Evolutionary conservation across 2,329 filamentous ascomycete genomes (phyloP).

Genomic region (Blumeria graminis): DNA sequence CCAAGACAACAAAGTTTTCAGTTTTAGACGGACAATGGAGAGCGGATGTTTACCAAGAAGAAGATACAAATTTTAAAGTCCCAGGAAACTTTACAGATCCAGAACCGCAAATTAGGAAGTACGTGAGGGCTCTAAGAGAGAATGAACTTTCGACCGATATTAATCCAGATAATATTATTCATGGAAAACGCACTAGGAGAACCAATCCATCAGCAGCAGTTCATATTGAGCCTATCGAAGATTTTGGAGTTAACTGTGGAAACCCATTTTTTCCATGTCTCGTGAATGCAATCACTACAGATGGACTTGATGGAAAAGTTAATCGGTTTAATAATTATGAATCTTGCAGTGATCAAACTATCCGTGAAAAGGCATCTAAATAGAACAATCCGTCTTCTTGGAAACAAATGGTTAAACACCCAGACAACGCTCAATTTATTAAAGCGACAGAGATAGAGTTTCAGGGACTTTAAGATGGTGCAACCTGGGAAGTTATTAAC

Average conservation of each 20-base stretch:
- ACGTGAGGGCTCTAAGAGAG: not conserved
- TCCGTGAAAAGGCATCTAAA: not conserved
- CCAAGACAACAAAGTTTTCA: not conserved
- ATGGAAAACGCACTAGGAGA: not conserved
- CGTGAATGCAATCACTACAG: not conserved
- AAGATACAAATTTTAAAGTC: not conserved
- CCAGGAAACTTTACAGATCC: not conserved
- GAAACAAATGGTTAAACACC: not conserved
- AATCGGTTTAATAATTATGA: not conserved
- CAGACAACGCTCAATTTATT: not conserved
- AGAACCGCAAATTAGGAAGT: no score
- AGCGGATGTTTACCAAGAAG: not conserved
- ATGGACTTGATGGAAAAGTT: not conserved
- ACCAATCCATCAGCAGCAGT: not conserved
- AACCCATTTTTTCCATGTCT: not conserved
- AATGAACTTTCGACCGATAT: not conserved
- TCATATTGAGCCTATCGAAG: not conserved
- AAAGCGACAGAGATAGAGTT: not conserved
- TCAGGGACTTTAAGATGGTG: not conserved
- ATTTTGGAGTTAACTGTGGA: not conserved
- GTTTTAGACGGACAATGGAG: constrained; percentile 1
- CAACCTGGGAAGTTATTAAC: not conserved
- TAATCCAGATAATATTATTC: not conserved
- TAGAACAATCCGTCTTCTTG: not conserved
- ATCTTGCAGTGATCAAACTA: not conserved